A percentile compares a stretch with the other conserved stretches of the same genome.
Conservation (phyloP, 2,329 filamentous ascomycete genomes). For the Penicillium sp. region DNA sequence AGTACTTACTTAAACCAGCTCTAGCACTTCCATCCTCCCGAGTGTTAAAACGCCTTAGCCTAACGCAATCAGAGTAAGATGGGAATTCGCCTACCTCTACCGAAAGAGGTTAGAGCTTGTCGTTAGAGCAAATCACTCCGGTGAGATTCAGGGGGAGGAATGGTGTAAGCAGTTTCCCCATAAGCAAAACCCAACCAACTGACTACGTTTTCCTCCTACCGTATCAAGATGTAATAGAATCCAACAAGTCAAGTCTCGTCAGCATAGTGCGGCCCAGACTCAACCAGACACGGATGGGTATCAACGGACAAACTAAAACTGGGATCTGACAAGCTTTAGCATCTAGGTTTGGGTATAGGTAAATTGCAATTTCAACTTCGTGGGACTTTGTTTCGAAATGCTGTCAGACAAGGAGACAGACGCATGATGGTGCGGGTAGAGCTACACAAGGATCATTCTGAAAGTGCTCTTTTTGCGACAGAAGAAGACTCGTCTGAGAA, state of each 20-base stretch:
- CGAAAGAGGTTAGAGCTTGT: not conserved
- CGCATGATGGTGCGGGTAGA: not conserved
- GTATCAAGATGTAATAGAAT: too few relatives aligned
- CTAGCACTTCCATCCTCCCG: not conserved
- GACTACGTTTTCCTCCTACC: too few relatives aligned
- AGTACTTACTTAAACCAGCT: not conserved
- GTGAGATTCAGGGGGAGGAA: too few relatives aligned
- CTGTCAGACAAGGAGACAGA: not conserved
- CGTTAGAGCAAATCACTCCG: not conserved
- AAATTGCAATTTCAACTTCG: too few relatives aligned
- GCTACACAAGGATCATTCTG: not conserved
- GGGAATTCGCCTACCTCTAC: not conserved
- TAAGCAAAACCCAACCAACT: too few relatives aligned
- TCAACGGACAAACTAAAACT: not conserved
- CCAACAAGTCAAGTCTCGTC: not conserved
- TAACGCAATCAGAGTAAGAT: not conserved
- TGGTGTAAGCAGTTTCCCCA: too few relatives aligned
- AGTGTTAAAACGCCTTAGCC: not conserved
- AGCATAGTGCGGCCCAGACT: not conserved
- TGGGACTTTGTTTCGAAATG: not conserved
- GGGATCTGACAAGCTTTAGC: not conserved
- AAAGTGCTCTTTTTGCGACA: not conserved
- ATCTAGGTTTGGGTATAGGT: too few relatives aligned
- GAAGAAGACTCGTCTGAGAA: not conserved
- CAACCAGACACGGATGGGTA: not conserved